Percentiles rank a stretch among this genome's conserved stretches.
These are phyloP conservation scores for Glarea lozoyensis DNA, from an alignment of 495 filamentous ascomycete genomes.

Conservation along the genomic window DNA sequence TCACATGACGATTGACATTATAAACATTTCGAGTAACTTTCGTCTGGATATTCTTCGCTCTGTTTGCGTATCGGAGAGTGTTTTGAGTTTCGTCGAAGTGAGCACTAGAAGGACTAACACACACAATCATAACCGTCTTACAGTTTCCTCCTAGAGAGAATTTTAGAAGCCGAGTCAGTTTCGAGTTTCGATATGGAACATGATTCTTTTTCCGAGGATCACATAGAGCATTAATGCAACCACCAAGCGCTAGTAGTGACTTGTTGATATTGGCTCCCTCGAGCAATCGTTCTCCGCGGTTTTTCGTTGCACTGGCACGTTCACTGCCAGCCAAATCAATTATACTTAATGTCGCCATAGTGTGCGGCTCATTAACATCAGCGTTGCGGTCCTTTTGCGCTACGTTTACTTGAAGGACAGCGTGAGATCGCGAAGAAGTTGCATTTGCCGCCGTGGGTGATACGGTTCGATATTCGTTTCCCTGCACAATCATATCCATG, in stretches of 20 bases:
- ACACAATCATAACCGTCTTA: conserved; percentile 99
- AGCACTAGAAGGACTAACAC: conserved; percentile 89
- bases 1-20: conserved; percentile 98
- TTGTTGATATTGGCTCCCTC: conserved; percentile 99
- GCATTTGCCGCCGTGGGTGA: conserved; percentile 97
- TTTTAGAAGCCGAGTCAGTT: conserved; percentile 90
- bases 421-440: conserved; percentile 94
- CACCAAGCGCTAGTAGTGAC: conserved; percentile 86
- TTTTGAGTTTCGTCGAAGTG: conserved; percentile 99
- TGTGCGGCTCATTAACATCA: conserved; percentile 86
- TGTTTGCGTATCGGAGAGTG: conserved; percentile 92
- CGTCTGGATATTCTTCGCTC: conserved; percentile 99
- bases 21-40: conserved; percentile 98
- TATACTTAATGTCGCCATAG: conserved; percentile 95
- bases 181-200: conserved; percentile 95
- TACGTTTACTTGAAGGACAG: conserved; percentile 96
- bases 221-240: conserved; percentile 98
- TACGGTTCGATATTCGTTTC: conserved; percentile 91
- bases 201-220: conserved; percentile 89
- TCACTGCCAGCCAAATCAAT: conserved; percentile 97
- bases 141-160: conserved; percentile 97
- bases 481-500: conserved; percentile 98
- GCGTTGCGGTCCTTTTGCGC: conserved; percentile 92
- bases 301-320: conserved; percentile 93
- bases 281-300: conserved; percentile 80